Evolutionary conservation across 345 rosid species (phyloP), one percentile per base, ranked within the genome.

Genomic region (Cardamine occulta): DNA sequence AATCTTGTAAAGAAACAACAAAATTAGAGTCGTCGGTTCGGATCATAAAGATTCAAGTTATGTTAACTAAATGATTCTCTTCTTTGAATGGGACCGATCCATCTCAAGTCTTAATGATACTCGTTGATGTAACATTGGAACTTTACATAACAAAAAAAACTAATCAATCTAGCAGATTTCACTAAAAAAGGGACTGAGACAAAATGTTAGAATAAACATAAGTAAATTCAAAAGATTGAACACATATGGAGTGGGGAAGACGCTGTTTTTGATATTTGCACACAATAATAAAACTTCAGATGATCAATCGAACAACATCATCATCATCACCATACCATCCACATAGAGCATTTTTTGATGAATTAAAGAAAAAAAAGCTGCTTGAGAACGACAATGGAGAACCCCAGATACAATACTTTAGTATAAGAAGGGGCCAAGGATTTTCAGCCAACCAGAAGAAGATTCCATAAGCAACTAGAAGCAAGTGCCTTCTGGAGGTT

Each of bases 401-500:
- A 55, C 66, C 75, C 70, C 26, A 55, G 71, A 63, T 76, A 63
- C 75, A 63, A 40, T 32, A 51, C 68, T 68, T 23, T 0, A 14
- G 66, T 70, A 63, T 45, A 62, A 69, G 42, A 76, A 52, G 57
- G 80, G 80, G 70, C 40, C 18, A 42, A 62, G 24, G 53, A 44
- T 32, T 23, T 62, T 55, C 23, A 68, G 66, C 73, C 39, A 66
- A 66, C 66, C 37, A 47, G 72, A 55, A 64, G 49, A 57, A 35
- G 77, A 55, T 21, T 53, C 56, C 76, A 9, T 58, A 34, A 48
- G 60, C 53, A n/a, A 64, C 86, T 88, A 89, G 88, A 88, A 89
- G 85, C 86, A 89, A 81, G 91, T 82, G 64, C 96, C 96, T 84
- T 89, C 96, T 0, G 87, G 89, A 76, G 96, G 96, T 78, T 88